Evolutionary conservation across 176 grass and related monocot species (phyloP).

Genomic region (Ampelocalamus luodianensis): DNA sequence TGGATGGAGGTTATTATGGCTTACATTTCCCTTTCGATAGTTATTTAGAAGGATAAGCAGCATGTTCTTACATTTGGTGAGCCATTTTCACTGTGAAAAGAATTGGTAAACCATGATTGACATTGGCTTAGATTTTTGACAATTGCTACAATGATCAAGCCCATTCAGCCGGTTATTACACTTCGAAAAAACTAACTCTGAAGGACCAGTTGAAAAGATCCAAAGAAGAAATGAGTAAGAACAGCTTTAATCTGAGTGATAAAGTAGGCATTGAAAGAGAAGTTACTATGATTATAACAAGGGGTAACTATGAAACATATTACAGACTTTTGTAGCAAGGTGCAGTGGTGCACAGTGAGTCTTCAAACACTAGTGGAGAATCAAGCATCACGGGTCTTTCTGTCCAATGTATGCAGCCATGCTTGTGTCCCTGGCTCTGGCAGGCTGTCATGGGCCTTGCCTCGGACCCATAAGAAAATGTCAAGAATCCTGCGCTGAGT

Average conservation of each 20-base stretch:
- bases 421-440: not conserved
- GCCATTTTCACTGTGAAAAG: not conserved
- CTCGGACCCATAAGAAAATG: not conserved
- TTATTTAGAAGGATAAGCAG: not conserved
- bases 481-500: not conserved
- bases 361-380: not conserved
- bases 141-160: too few relatives aligned
- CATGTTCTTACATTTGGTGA: not conserved
- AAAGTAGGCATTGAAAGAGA: not conserved
- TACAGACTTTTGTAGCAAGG: too few relatives aligned
- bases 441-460: too few relatives aligned
- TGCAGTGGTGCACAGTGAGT: too few relatives aligned
- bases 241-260: not conserved
- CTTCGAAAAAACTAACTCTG: too few relatives aligned
- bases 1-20: not conserved
- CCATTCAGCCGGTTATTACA: too few relatives aligned
- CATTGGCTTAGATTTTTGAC: too few relatives aligned
- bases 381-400: not conserved
- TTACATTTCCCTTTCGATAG: not conserved
- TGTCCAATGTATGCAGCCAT: not conserved
- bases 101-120: not conserved
- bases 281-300: not conserved
- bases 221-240: too few relatives aligned
- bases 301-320: too few relatives aligned
- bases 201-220: too few relatives aligned